phyloP scores from a whole-genome alignment of 164 flowering plant species.

The Platanus orientalis region DNA sequence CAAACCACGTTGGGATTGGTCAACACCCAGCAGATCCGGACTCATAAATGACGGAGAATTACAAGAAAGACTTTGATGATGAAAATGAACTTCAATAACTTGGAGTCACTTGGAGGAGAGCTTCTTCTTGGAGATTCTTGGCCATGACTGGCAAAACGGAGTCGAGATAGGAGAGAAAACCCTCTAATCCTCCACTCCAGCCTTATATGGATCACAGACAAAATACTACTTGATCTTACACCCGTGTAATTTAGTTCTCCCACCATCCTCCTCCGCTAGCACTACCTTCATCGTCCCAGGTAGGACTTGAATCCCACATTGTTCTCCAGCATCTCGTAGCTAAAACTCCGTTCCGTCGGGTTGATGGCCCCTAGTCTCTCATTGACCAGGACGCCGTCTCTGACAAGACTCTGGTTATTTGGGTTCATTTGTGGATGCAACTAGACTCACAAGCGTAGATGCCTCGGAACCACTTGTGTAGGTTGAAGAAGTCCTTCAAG shows the following conservation, averaged over 20 bases:
- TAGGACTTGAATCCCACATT: slow-evolving; percentile 30
- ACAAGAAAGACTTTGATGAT: too few species aligned
- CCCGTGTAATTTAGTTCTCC: slow-evolving; percentile 12
- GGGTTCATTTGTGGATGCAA: slow-evolving; percentile 43
- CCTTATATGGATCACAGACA: slow-evolving; percentile 37
- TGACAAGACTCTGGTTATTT: background rate
- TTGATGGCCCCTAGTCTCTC: slow-evolving; percentile 41
- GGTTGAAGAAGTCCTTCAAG: slow-evolving; percentile 35
- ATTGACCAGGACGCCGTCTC: slow-evolving; percentile 28
- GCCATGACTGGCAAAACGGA: slow-evolving; percentile 34
- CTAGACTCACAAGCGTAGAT: slow-evolving; percentile 27
- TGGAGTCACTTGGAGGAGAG: slow-evolving; percentile 22
- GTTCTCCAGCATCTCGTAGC: slow-evolving; percentile 45
- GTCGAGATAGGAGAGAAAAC: slow-evolving; percentile 24
- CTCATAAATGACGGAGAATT: too few species aligned
- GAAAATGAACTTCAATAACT: too few species aligned
- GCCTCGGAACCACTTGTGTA: slow-evolving; percentile 42
- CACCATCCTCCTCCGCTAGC: slow-evolving; percentile 6
- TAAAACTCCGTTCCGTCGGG: slow-evolving; percentile 24
- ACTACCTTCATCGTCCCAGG: slow-evolving; percentile 24
- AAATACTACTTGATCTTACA: slow-evolving; percentile 39
- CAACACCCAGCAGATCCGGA: too few species aligned
- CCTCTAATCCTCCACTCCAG: slow-evolving; percentile 34
- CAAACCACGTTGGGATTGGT: too few species aligned
- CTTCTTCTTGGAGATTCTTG: slow-evolving; percentile 36